Base-by-base conservation (phyloP, 2,329 filamentous ascomycete genomes). In the Chrysoporthe deuterocubensis region DNA sequence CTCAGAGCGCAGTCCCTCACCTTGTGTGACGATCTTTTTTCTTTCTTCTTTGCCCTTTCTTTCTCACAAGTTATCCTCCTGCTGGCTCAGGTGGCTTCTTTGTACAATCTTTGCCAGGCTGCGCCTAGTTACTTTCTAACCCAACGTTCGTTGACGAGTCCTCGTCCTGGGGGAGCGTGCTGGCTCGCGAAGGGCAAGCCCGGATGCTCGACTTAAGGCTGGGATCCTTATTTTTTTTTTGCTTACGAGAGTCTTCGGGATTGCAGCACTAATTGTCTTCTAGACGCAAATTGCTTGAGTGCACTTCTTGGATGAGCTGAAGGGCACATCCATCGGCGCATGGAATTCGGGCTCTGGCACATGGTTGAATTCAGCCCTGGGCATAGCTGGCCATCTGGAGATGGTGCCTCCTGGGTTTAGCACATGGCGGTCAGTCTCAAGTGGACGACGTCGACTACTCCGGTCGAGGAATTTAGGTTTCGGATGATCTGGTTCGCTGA, bases 381-480 rank as follows among this genome's bases (percentile, higher is more conserved):
- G 16, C 2, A 16, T 40, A 54, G 50, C n/a, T 54, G 9, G 16
- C 7, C 26, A 26, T 54, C 50, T 14, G 18, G 60, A 43, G 34
- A 65, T 65, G 54, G 54, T 59, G 42, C 56, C 62, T 58, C 42
- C 42, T 44, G 42, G 43, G 21, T 59, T 37, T 14, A 40, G 16
- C 18, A 50, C 54, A 57, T 46, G 43, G 40, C 18, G 52, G 62
- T 65, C 16, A 65, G 62, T 65, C 11, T 57, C 21, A 43, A 40
- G 43, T 56, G 37, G 37, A 44, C 43, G 40, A 7, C 7, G 48
- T 54, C 13, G 21, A 21, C 11, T 40, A 40, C 32, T 18, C 62
- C 13, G 26, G 37, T 9, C n/a, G n/a, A 32, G 32, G 37, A 26
- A 26, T n/a, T 32, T 7, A 21, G 11, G 14, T 14, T 13, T 7